Conservation (phyloP, 495 filamentous ascomycete species). For the Podospora didyma region DNA sequence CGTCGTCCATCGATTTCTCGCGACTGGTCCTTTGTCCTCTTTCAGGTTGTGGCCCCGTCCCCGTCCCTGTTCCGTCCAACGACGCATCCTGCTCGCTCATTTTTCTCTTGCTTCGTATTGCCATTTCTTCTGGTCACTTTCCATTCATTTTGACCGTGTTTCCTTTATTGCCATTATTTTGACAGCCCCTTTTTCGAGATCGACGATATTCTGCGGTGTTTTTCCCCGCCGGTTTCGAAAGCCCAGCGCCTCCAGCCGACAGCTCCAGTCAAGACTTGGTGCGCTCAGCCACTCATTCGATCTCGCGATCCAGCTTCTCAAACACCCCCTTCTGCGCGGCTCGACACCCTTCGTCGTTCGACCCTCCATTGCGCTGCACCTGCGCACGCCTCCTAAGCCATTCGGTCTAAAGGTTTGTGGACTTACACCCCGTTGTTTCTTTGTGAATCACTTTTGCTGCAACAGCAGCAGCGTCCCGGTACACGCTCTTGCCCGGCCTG, state of each 20-base stretch:
- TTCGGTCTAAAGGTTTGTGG: conserved; percentile 8
- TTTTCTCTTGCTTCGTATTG: background rate
- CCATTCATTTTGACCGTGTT: background rate
- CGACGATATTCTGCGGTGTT: too few relatives aligned
- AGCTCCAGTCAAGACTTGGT: conserved; percentile 2
- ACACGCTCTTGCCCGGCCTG: background rate
- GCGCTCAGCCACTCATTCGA: conserved; percentile 22
- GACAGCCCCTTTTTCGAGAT: too few relatives aligned
- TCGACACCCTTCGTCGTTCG: conserved; percentile 9
- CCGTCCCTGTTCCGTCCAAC: background rate
- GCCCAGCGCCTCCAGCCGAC: conserved; percentile 9
- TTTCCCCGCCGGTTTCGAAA: too few relatives aligned
- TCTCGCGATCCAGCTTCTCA: conserved; percentile 19
- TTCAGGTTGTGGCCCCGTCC: background rate
- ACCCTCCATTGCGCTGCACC: conserved; percentile 8
- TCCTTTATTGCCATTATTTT: too few relatives aligned
- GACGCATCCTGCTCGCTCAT: background rate
- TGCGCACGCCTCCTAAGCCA: conserved; percentile 2
- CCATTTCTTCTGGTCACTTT: background rate
- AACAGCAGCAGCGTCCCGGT: background rate
- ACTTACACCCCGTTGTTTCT: conserved; percentile 1
- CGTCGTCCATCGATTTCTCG: too few relatives aligned
- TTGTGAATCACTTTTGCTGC: conserved; percentile 1
- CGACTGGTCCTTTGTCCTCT: background rate
- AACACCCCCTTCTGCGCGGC: conserved; percentile 18